These are phyloP conservation scores for Beauveria asiatica DNA, from an alignment of 2,329 filamentous ascomycete genomes.

Conservation along the genomic window DNA sequence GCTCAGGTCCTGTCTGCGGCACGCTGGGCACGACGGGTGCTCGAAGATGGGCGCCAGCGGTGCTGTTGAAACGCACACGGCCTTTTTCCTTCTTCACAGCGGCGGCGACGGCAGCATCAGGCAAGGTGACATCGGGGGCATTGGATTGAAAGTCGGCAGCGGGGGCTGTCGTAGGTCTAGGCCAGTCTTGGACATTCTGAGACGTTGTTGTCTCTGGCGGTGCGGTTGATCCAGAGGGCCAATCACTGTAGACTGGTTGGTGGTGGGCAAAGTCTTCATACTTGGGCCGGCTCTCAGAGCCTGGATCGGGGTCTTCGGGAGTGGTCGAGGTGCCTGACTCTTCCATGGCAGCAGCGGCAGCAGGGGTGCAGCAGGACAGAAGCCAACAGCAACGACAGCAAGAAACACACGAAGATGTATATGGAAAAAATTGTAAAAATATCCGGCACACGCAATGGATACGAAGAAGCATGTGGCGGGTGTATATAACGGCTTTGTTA, in stretches of 20 bases:
- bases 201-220: slow-evolving; percentile 3
- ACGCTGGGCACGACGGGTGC: slow-evolving; percentile 16
- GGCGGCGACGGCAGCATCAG: slow-evolving; percentile 13
- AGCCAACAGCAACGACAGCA: background rate
- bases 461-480: background rate
- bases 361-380: background rate
- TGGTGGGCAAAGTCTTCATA: slow-evolving; percentile 12
- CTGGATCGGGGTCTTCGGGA: slow-evolving; percentile 10
- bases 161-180: slow-evolving; percentile 2
- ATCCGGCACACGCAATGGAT: background rate
- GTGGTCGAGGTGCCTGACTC: slow-evolving; percentile 3
- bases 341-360: slow-evolving; percentile 4
- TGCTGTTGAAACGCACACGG: slow-evolving; percentile 41
- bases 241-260: slow-evolving; percentile 5
- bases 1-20: slow-evolving; percentile 14
- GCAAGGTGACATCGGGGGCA: background rate
- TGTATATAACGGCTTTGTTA: background rate
- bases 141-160: background rate
- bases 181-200: slow-evolving; percentile 7
- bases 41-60: slow-evolving; percentile 24
- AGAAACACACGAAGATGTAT: background rate
- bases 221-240: slow-evolving; percentile 2
- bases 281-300: slow-evolving; percentile 7
- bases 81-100: slow-evolving; percentile 34
- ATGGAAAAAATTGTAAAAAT: background rate